phyloP scores from a whole-genome alignment of 1,139 yeast species.

The Nakaseomyces glabratus region DNA sequence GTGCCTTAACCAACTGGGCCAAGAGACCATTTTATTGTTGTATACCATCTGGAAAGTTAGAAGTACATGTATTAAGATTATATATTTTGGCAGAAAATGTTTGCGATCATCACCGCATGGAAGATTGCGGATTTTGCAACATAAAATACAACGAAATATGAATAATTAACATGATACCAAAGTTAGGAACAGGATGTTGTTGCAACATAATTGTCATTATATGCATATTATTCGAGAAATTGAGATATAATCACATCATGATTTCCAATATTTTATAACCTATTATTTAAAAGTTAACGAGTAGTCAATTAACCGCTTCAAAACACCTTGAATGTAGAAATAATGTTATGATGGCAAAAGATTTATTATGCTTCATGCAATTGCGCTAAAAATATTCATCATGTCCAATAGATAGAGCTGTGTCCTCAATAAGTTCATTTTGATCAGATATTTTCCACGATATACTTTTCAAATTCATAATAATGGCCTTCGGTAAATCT shows the following conservation, averaged over 20 bases:
- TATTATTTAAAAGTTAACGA: too few species aligned
- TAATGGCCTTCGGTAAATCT: conserved; percentile 22
- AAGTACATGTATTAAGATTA: background rate
- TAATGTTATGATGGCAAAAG: too few species aligned
- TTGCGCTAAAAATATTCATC: conserved; percentile 5
- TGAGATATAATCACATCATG: too few species aligned
- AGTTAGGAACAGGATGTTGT: too few species aligned
- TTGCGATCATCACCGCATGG: conserved; percentile 23
- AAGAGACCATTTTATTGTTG: conserved; percentile 14
- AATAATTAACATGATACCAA: too few species aligned
- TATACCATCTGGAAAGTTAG: background rate
- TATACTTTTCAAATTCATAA: conserved; percentile 18
- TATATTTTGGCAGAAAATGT: conserved; percentile 9
- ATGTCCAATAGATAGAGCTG: background rate
- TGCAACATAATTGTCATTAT: too few species aligned
- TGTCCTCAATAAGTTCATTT: conserved; percentile 1
- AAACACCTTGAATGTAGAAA: too few species aligned
- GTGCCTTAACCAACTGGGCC: conserved; percentile 31
- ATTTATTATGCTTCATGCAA: too few species aligned
- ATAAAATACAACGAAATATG: background rate
- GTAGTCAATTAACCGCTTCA: too few species aligned
- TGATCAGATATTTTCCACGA: conserved; percentile 18
- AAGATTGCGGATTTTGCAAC: conserved; percentile 7
- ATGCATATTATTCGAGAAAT: too few species aligned
- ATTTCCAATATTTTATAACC: too few species aligned